Evolutionary conservation across 1,139 yeast species (phyloP), one percentile per base, ranked within the genome.

Genomic region (Pichia norvegensis): DNA sequence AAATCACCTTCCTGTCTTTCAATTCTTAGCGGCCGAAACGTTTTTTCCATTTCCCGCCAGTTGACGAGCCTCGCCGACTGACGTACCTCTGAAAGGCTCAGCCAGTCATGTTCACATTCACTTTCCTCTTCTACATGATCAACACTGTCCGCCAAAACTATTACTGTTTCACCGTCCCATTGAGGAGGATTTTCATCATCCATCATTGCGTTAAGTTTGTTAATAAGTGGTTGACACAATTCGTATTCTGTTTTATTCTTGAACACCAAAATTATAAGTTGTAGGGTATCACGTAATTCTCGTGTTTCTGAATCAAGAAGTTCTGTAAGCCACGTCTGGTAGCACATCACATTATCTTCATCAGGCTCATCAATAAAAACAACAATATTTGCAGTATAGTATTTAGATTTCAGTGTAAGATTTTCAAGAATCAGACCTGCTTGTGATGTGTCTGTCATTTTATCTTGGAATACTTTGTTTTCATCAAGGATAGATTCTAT

Each of bases 341-440:
- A 46, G 11, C 35, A 47, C 16, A 36, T 33, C 1, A 29, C 27
- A n/a, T 38, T 25, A 10, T 20, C n/a, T 10, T 52, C 54, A 4
- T 55, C 56, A 47, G 62, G 63, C 50, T 70, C 75, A 55, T 73
- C 78, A 4, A 70, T 52, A 68, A 74, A 73, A 1, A 72, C 43
- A 1, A 66, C 68, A 9, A 72, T 54, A 2, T 54, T 54, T 2
- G 67, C 61, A 1, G 50, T 47, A 51, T 67, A 72, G 51, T 73
- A 73, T 52, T 64, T 66, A 27, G 67, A 68, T 4, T 54, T 46
- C 22, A 73, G 48, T 3, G 46, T 38, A 29, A 66, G 52, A 19
- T 60, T 59, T 33, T 65, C 54, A 6, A 56, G 3, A 13, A 44
- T 36, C 14, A 36, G 16, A 19, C 46, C 46, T n/a, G 36, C 20